Evolutionary conservation across 257 asterid genomes (phyloP).

Genomic region (Scutellaria galericulata): DNA sequence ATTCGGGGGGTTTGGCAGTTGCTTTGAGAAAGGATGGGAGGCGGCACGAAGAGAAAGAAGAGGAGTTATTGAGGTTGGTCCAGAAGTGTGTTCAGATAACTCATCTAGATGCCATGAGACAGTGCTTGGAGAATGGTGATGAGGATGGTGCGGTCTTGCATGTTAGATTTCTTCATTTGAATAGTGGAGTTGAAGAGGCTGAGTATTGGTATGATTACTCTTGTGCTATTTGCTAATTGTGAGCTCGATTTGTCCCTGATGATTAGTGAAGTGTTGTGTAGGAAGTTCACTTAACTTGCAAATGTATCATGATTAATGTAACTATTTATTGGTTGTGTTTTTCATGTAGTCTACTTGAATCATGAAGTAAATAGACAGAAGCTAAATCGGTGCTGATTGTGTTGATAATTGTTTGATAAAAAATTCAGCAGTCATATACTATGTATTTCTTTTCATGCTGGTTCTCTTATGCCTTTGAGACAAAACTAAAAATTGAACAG

Average conservation of each 20-base stretch:
- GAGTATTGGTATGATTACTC: slow-evolving; percentile 74
- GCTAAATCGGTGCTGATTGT: slow-evolving; percentile 5
- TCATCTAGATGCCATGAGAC: slow-evolving; percentile 80
- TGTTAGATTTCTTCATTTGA: slow-evolving; percentile 77
- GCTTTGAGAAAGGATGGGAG: slow-evolving; percentile 55
- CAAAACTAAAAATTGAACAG: not conserved
- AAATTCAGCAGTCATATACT: slow-evolving; percentile 4
- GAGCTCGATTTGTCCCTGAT: slow-evolving; percentile 30
- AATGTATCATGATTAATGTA: slow-evolving; percentile 3
- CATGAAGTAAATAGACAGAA: not conserved
- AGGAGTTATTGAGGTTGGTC: slow-evolving; percentile 59
- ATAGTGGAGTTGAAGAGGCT: slow-evolving; percentile 67
- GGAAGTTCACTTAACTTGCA: slow-evolving; percentile 24
- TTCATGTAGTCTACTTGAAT: slow-evolving; percentile 1
- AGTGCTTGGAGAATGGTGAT: slow-evolving; percentile 59
- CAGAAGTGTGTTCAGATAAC: slow-evolving; percentile 75
- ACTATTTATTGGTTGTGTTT: not conserved
- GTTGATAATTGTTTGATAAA: not conserved
- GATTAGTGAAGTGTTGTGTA: slow-evolving; percentile 14
- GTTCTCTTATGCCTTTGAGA: not conserved
- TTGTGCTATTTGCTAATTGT: slow-evolving; percentile 21
- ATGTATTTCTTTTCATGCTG: slow-evolving; percentile 12
- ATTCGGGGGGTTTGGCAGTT: slow-evolving; percentile 64
- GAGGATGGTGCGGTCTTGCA: slow-evolving; percentile 67
- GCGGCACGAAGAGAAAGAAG: slow-evolving; percentile 51